Evolutionary conservation across 495 filamentous ascomycete genomes (phyloP).

Genomic region (Jackrogersella multiformis): DNA sequence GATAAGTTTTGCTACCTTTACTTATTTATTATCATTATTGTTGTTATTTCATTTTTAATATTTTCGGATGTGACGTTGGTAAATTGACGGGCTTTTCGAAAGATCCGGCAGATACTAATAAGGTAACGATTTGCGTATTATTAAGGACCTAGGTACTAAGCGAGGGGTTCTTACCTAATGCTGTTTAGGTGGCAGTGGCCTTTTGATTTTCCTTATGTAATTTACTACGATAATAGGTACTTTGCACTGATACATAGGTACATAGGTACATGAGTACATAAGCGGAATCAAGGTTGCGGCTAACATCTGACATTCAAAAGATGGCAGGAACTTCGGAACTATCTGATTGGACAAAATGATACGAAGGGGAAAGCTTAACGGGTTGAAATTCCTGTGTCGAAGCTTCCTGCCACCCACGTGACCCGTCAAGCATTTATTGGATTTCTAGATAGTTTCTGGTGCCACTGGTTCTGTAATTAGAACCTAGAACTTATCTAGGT

Average conservation of each 20-base stretch:
- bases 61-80: too few relatives aligned
- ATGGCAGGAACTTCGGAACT: background rate
- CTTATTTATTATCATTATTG: background rate
- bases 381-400: constrained; percentile 2
- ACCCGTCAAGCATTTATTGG: too few relatives aligned
- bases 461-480: too few relatives aligned
- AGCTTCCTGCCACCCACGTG: too few relatives aligned
- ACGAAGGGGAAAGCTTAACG: background rate
- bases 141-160: background rate
- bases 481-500: too few relatives aligned
- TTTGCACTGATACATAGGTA: too few relatives aligned
- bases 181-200: background rate
- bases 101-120: background rate
- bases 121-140: constrained; percentile 5
- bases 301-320: background rate
- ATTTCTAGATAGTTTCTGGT: too few relatives aligned
- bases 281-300: constrained; percentile 8
- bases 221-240: too few relatives aligned
- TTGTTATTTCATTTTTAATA: too few relatives aligned
- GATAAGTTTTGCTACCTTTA: background rate
- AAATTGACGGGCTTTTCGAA: too few relatives aligned
- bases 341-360: constrained; percentile 14
- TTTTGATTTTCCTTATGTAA: background rate
- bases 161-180: background rate
- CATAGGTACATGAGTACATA: constrained; percentile 1